Conservation (phyloP, 768 basidiomycete species). For the Pleurotus ostreatus region DNA sequence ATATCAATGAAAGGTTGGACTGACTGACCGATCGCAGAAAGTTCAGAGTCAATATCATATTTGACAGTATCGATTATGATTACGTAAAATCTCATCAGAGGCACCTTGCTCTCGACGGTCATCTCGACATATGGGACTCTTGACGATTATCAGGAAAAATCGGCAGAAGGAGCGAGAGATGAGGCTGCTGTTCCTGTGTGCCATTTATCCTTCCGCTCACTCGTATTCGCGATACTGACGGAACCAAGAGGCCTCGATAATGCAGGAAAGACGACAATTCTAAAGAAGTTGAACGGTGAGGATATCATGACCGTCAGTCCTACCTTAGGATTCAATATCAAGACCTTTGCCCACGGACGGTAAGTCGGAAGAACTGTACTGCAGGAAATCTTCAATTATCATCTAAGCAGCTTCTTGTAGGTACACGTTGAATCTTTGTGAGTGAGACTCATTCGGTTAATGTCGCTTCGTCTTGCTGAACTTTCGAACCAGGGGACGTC, state of each 20-base stretch:
- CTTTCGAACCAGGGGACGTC: conserved; percentile 76
- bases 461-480: conserved; percentile 14
- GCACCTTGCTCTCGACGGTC: too few species aligned
- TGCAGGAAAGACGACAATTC: conserved; percentile 96
- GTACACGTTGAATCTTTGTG: conserved; percentile 80
- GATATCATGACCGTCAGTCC: conserved; percentile 87
- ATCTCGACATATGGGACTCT: conserved; percentile 67
- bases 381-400: conserved; percentile 13
- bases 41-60: neutral
- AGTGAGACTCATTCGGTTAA: conserved; percentile 19
- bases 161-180: conserved; percentile 94
- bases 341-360: conserved; percentile 90
- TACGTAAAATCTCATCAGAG: too few species aligned
- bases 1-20: neutral
- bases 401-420: conserved; percentile 32
- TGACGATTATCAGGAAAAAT: conserved; percentile 97
- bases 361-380: conserved; percentile 36
- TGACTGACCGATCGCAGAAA: conserved; percentile 2
- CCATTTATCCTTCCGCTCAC: conserved; percentile 7
- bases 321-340: conserved; percentile 98
- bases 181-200: conserved; percentile 90
- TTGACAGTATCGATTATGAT: neutral
- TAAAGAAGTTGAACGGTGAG: conserved; percentile 92
- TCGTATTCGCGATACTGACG: conserved; percentile 8
- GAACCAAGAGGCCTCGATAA: conserved; percentile 86